Evolutionary conservation across 352 stramenopile species (phyloP).

Genomic region (Pythium grandisporangium): DNA sequence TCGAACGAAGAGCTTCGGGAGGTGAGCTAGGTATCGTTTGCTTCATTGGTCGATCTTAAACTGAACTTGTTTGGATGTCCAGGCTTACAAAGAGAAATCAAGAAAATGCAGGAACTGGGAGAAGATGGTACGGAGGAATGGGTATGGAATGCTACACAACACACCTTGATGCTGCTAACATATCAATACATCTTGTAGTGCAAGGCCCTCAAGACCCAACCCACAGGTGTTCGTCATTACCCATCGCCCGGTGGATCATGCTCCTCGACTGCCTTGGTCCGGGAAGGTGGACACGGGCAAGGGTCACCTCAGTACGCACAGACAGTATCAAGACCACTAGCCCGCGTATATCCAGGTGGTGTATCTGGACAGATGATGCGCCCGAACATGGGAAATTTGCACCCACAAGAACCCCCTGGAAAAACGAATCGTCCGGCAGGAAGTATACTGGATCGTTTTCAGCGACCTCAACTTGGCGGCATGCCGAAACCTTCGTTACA

Average conservation of each 20-base stretch:
- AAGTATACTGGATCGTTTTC: slow-evolving; percentile 57
- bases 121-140: slow-evolving; percentile 81
- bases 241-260: slow-evolving; percentile 43
- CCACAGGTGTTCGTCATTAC: slow-evolving; percentile 30
- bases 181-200: too few relatives aligned
- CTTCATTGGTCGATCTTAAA: neutral
- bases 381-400: slow-evolving; percentile 12
- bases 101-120: slow-evolving; percentile 83
- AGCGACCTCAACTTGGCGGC: slow-evolving; percentile 45
- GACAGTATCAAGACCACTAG: slow-evolving; percentile 27
- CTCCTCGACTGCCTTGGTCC: slow-evolving; percentile 20
- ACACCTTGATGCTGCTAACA: too few relatives aligned
- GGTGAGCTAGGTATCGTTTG: slow-evolving; percentile 23
- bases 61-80: neutral
- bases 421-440: slow-evolving; percentile 33
- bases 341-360: slow-evolving; percentile 15
- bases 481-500: slow-evolving; percentile 17
- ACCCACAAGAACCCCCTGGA: slow-evolving; percentile 28
- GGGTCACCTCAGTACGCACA: slow-evolving; percentile 37
- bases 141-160: too few relatives aligned
- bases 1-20: slow-evolving; percentile 79
- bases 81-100: slow-evolving; percentile 85
- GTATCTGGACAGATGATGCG: slow-evolving; percentile 17
- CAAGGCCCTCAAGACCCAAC: slow-evolving; percentile 58
- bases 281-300: slow-evolving; percentile 17